These are phyloP conservation scores for Melaleuca alternifolia DNA, from an alignment of 345 rosid species.

Conservation along the genomic window DNA sequence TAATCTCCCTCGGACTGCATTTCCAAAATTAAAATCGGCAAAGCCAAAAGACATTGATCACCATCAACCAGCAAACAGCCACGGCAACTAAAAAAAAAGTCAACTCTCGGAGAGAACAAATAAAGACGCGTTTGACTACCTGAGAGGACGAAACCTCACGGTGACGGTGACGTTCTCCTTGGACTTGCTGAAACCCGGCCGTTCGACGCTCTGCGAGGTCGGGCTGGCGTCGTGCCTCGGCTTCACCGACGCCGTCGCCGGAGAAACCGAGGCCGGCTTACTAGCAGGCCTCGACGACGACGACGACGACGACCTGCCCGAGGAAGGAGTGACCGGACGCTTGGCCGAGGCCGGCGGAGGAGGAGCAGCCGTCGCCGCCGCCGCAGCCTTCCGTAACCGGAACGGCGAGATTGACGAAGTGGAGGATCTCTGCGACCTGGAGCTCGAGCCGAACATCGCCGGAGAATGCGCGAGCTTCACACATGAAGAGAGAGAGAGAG, in stretches of 20 bases:
- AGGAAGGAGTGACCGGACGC: conserved; percentile 40
- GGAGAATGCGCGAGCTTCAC: neutral
- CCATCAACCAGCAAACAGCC: neutral
- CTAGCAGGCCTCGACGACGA: conserved; percentile 10
- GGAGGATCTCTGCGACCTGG: conserved; percentile 52
- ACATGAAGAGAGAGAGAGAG: neutral
- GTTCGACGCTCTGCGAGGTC: neutral
- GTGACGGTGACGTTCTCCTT: conserved; percentile 94
- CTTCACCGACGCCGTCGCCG: conserved; percentile 21
- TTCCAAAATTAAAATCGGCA: conserved; percentile 8
- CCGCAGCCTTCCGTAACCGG: conserved; percentile 67
- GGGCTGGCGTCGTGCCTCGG: conserved; percentile 18
- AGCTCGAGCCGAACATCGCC: conserved; percentile 40
- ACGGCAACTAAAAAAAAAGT: neutral
- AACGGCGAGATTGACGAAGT: conserved; percentile 48
- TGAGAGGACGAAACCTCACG: conserved; percentile 94
- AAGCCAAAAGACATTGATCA: neutral
- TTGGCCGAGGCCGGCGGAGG: conserved; percentile 21
- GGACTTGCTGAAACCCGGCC: conserved; percentile 1
- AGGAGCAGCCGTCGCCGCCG: neutral
- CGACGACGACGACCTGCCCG: conserved; percentile 13
- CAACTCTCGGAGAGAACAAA: neutral
- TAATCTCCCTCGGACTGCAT: conserved; percentile 86
- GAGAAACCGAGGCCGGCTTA: conserved; percentile 3
- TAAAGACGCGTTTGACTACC: conserved; percentile 23